Evolutionary conservation across 2,329 filamentous ascomycete genomes (phyloP).

Genomic region (Akanthomyces uredinophilus): DNA sequence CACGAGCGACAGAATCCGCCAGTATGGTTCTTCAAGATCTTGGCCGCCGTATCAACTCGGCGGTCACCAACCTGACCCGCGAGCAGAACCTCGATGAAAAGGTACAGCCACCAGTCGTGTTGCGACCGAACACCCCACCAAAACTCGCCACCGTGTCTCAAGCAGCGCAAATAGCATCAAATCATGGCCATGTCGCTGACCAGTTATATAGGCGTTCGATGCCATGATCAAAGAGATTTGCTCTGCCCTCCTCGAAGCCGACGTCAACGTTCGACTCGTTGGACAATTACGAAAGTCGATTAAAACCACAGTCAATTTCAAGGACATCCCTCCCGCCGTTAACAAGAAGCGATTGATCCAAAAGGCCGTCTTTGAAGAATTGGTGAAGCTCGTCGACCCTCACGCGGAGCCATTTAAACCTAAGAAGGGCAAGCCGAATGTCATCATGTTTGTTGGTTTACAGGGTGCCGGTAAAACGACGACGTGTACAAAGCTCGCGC

Average conservation of each 20-base stretch:
- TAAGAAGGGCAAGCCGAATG: conserved; percentile 91
- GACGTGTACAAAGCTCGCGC: conserved; percentile 92
- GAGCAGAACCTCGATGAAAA: conserved; percentile 95
- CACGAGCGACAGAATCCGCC: conserved; percentile 11
- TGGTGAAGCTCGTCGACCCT: conserved; percentile 91
- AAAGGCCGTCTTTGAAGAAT: conserved; percentile 94
- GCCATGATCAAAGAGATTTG: conserved; percentile 98
- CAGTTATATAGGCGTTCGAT: conserved; percentile 71
- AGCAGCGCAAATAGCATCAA: background rate
- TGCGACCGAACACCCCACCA: conserved; percentile 8
- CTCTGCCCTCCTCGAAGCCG: conserved; percentile 88
- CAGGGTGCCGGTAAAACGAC: conserved; percentile 98
- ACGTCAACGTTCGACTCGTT: conserved; percentile 94
- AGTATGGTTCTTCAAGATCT: conserved; percentile 98
- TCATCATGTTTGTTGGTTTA: conserved; percentile 99
- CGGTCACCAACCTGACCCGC: conserved; percentile 86
- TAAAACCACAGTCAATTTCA: conserved; percentile 86
- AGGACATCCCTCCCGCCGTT: conserved; percentile 80
- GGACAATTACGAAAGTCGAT: conserved; percentile 89
- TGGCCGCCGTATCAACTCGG: conserved; percentile 95
- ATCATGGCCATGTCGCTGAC: conserved; percentile 1
- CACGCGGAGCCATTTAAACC: conserved; percentile 94
- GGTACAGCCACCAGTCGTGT: conserved; percentile 40
- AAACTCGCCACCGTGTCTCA: conserved; percentile 7
- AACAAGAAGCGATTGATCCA: conserved; percentile 99